Base-by-base conservation (phyloP, 192 early-diverging fungal genomes). In the Coemansia sp. region DNA sequence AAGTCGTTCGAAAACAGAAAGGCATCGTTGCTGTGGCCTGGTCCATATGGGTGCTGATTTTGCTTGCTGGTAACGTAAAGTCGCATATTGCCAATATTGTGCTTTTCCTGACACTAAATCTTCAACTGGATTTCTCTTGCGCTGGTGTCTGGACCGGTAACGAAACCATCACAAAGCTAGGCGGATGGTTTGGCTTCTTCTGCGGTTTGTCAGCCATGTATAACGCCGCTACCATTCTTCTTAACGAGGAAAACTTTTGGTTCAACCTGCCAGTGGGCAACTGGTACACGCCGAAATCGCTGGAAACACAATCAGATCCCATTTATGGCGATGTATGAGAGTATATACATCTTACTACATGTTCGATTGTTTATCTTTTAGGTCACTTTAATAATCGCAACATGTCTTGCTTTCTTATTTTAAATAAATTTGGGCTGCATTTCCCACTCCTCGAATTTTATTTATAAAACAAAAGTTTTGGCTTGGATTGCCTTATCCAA, bases 231-330 rank as follows among this genome's bases (percentile, higher is more conserved):
- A 64, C 64, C 22, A 82, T 82, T 29, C 58, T 82, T 5, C 67
- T 82, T 11, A 76, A 82, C 63, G 68, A 74, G 25, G 71, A 82
- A 57, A 82, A 82, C 68, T 82, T 82, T 64, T 82, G 73, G 74
- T 76, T 82, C 66, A 76, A 76, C 29, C 54, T 82, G 12, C 80
- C 80, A 0, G 80, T 82, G 1, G 80, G 80, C 59, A 74, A 76
- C 75, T 82, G 80, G 80, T 82, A 82, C 63, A 68, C 64, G 40
- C 71, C 73, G 12, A 56, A 22, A 30, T 25, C 56, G 2, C 54
- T 67, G 22, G 45, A 61, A 11, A 29, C 31, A 17, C 48, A 61
- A 8, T 38, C 50, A 48, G 67, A 56, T 0, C 25, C 38, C n/a
- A 4, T 54, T 2, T 64, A 64, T 22, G 40, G 42, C 16, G 36